phyloP scores from a whole-genome alignment of 495 filamentous ascomycete species.

The Penicillium pancosmium region DNA sequence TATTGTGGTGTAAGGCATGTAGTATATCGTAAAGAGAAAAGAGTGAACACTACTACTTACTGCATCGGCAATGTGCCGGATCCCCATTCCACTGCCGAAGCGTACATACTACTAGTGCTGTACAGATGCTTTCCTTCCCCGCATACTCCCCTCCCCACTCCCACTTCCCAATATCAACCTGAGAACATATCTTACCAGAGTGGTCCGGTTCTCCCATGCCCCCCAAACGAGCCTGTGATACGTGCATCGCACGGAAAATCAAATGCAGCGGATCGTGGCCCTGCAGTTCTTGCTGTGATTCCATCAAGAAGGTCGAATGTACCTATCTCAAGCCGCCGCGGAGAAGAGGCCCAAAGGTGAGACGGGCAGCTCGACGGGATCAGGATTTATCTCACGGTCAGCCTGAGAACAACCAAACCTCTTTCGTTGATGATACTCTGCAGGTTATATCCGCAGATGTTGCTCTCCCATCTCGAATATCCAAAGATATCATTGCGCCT shows the following conservation, averaged over 20 bases:
- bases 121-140: not conserved
- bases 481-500: conserved; percentile 12
- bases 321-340: conserved; percentile 35
- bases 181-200: not conserved
- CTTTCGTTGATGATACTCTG: not conserved
- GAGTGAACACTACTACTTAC: not conserved
- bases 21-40: not conserved
- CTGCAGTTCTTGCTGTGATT: conserved; percentile 31
- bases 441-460: not conserved
- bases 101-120: too few species aligned
- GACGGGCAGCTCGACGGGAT: conserved; percentile 9
- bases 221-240: conserved; percentile 37
- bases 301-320: conserved; percentile 24
- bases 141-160: not conserved
- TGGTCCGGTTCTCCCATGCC: conserved; percentile 17
- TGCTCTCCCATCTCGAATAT: conserved; percentile 6
- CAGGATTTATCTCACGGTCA: not conserved
- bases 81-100: not conserved
- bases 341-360: conserved; percentile 34
- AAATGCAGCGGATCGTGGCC: conserved; percentile 37
- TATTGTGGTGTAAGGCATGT: not conserved
- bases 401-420: not conserved
- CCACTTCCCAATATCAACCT: conserved; percentile 3
- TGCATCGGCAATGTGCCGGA: not conserved
- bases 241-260: conserved; percentile 36